Conservation (phyloP, 441 rosid species). For the Syzygium malaccense region DNA sequence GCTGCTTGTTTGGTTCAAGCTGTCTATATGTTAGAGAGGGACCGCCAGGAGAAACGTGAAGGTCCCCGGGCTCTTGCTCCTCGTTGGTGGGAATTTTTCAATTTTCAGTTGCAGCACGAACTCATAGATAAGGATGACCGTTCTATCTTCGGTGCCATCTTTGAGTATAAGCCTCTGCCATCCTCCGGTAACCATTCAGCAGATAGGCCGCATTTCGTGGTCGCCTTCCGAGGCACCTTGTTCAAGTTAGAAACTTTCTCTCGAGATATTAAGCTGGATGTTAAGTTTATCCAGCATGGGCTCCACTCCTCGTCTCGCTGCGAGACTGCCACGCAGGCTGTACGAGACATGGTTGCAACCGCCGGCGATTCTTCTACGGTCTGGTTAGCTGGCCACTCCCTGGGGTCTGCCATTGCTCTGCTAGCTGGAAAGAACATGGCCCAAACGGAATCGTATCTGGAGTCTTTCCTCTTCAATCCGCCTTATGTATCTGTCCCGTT, state of each 20-base stretch:
- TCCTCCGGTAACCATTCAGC: constrained; percentile 12
- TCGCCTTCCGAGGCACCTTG: constrained; percentile 25
- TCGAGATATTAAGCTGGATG: rapidly evolving
- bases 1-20: constrained; percentile 81
- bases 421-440: background rate
- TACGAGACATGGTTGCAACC: background rate
- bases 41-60: constrained; percentile 61
- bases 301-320: background rate
- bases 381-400: background rate
- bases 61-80: constrained; percentile 58
- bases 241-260: rapidly evolving
- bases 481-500: background rate
- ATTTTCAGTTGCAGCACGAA: constrained; percentile 43
- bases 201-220: constrained; percentile 43
- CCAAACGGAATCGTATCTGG: background rate
- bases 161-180: constrained; percentile 40
- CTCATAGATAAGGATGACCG: constrained; percentile 68
- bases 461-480: background rate
- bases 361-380: background rate
- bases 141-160: constrained; percentile 81
- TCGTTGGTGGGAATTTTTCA: constrained; percentile 86
- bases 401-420: background rate
- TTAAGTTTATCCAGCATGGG: rapidly evolving
- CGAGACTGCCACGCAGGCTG: background rate
- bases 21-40: constrained; percentile 65